Conservation (phyloP, 164 flowering plant species). For the Malania oleifera region DNA sequence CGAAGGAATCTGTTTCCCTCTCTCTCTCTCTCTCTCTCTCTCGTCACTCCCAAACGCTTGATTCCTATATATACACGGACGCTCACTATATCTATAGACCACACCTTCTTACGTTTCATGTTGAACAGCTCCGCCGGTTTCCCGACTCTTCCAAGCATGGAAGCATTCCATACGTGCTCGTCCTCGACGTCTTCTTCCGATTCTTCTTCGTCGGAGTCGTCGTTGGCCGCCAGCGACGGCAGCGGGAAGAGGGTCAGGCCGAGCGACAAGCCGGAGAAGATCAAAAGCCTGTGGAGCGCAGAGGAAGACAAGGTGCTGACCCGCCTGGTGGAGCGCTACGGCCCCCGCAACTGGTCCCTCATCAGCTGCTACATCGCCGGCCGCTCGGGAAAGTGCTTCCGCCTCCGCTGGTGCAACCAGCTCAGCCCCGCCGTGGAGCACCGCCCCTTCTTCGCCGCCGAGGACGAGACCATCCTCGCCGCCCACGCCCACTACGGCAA, state of each 20-base stretch:
- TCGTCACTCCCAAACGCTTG: too few species aligned
- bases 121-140: too few species aligned
- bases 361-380: conserved; percentile 60
- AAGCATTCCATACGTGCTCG: conserved; percentile 19
- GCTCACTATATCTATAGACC: too few species aligned
- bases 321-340: conserved; percentile 43
- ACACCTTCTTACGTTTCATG: too few species aligned
- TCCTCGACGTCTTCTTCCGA: conserved; percentile 31
- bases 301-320: conserved; percentile 53
- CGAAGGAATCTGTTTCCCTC: conserved; percentile 10
- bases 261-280: conserved; percentile 29
- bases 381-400: conserved; percentile 61
- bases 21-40: conserved; percentile 8
- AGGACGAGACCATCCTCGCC: conserved; percentile 48
- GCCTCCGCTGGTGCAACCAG: conserved; percentile 76
- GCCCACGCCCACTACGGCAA: conserved; percentile 57
- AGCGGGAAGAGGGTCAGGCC: background rate
- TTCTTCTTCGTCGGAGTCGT: conserved; percentile 39
- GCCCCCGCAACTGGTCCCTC: conserved; percentile 62
- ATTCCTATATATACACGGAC: too few species aligned
- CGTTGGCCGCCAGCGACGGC: too few species aligned
- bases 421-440: conserved; percentile 55
- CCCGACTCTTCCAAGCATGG: conserved; percentile 1
- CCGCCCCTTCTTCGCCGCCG: conserved; percentile 48
- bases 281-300: conserved; percentile 71